Evolutionary conservation across 176 grass and related monocot genomes (phyloP), one percentile per base, ranked within the genome.

Genomic region (Carex kokanica): DNA sequence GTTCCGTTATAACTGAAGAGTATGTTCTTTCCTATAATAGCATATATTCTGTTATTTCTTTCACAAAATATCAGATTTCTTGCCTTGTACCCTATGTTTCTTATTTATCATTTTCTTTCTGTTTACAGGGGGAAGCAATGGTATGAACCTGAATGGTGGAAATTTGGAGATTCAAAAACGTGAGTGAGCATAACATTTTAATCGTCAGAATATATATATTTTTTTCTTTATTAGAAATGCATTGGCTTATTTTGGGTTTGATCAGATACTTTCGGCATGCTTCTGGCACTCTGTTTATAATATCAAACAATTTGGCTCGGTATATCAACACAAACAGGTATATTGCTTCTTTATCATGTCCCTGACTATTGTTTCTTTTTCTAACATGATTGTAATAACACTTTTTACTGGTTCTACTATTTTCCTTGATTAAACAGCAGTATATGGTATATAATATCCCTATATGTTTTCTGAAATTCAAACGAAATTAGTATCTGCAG

Each of bases 141-240:
- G 96, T 99, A 93, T 68, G 96, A 99, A 85, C 96, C 96, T 63
- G 96, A 99, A 64, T 99, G 96, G 96, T 99, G 93, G 96, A 99
- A 99, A 89, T 99, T 99, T 88, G 96, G 96, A 86, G 96, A 99
- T 83, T 83, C 91, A 61, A 99, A 95, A 86, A 71, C 83, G 96
- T 99, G 74, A 93, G 92, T 75, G 8, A 34, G 67, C 84, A 41
- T 25, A 12, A 25, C 20, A 21, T 78, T 64, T 34, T 16, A 61
- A 78, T 25, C 59, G 16, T 57, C 12, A 55, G 14, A 9, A 2
- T 67, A 32, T 9, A 72, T 36, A 1, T 80, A 4, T 45, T 58
- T 78, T 78, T 62, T 24, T 17, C 25, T 5, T 57, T 61, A 41
- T 41, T 32, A 62, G 10, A 83, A 18, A 36, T 27, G 3, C 18